A percentile compares a stretch with the other conserved stretches of the same genome.
Conservation (phyloP, 2,329 filamentous ascomycete species). For the Truncatella angustata region DNA sequence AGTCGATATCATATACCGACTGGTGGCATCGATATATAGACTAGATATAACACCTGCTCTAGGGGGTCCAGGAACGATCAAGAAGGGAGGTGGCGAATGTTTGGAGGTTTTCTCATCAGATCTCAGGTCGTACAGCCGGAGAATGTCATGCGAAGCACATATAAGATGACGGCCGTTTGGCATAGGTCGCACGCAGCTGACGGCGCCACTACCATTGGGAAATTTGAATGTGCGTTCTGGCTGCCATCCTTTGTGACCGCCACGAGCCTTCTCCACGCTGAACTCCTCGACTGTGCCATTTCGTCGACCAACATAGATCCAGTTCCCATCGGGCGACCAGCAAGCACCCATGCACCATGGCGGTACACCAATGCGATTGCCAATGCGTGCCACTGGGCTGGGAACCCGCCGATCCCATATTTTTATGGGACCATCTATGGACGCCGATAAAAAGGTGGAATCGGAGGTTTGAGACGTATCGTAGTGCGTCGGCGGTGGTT, state of each 20-base stretch:
- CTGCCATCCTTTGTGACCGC: constrained; percentile 63
- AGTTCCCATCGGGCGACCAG: constrained; percentile 95
- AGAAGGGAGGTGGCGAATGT: constrained; percentile 82
- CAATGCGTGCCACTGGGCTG: constrained; percentile 76
- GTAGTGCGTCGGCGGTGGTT: constrained; percentile 38
- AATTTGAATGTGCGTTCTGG: constrained; percentile 82
- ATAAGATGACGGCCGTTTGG: constrained; percentile 88
- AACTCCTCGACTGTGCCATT: constrained; percentile 96
- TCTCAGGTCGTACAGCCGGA: constrained; percentile 85
- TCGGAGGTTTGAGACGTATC: constrained; percentile 63
- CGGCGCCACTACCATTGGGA: constrained; percentile 82
- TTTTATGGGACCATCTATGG: constrained; percentile 83
- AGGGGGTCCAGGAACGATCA: constrained; percentile 88
- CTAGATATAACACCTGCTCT: constrained; percentile 83
- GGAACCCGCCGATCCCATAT: constrained; percentile 86
- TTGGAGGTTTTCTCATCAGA: constrained; percentile 60
- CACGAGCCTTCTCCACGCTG: constrained; percentile 70
- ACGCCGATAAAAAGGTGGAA: constrained; percentile 82
- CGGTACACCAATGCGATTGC: constrained; percentile 71
- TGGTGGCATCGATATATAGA: constrained; percentile 83
- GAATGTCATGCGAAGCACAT: constrained; percentile 90
- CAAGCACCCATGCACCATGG: constrained; percentile 98
- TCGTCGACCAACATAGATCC: constrained; percentile 85
- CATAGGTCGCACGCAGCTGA: constrained; percentile 88
- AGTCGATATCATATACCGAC: constrained; percentile 86